phyloP scores from a whole-genome alignment of 2,329 filamentous ascomycete genomes.

The Neonectria ditissima region DNA sequence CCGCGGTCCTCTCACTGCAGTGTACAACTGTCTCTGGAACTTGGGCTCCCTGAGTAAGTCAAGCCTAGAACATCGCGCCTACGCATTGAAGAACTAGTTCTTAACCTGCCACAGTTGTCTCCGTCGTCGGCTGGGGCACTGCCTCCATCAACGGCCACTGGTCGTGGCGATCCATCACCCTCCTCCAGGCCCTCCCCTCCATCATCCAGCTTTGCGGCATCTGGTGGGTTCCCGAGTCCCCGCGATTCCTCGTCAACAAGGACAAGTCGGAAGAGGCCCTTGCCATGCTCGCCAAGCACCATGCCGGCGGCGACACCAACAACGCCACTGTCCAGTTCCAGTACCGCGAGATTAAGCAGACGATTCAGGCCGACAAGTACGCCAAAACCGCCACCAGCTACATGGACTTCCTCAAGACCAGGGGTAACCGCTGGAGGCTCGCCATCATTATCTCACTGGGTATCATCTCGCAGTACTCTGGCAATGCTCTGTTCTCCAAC shows the following conservation, averaged over 20 bases:
- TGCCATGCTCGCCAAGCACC: constrained; percentile 70
- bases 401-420: constrained; percentile 70
- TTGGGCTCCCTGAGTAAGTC: constrained; percentile 60
- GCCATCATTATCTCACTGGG: constrained; percentile 72
- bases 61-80: neutral
- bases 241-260: constrained; percentile 73
- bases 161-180: constrained; percentile 75
- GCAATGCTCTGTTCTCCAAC: constrained; percentile 75
- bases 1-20: constrained; percentile 71
- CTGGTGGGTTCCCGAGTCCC: constrained; percentile 76
- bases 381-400: constrained; percentile 64
- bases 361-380: constrained; percentile 68
- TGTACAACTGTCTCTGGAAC: constrained; percentile 78
- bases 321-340: constrained; percentile 74
- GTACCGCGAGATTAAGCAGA: constrained; percentile 74
- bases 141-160: constrained; percentile 68
- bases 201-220: constrained; percentile 73
- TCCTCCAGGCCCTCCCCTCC: constrained; percentile 73
- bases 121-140: constrained; percentile 74
- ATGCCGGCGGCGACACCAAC: constrained; percentile 69
- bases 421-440: constrained; percentile 73
- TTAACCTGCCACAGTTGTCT: constrained; percentile 56
- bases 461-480: constrained; percentile 75
- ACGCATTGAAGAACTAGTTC: neutral
- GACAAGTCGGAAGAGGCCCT: constrained; percentile 73